Percentiles rank a stretch among this genome's conserved stretches.
phyloP scores from a whole-genome alignment of 345 rosid genomes.

The Citrus australasica region DNA sequence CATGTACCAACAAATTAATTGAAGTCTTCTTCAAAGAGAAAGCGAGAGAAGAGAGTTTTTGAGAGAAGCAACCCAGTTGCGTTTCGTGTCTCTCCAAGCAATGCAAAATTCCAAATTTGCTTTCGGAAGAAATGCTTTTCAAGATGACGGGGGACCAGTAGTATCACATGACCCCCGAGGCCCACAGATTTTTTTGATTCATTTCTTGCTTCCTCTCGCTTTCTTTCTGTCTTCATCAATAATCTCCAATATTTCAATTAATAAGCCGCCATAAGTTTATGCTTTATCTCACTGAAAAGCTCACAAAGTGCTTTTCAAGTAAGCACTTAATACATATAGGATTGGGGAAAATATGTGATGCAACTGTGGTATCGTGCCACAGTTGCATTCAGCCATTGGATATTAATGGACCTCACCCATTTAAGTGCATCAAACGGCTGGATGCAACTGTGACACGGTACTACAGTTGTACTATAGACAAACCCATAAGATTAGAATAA shows the following conservation, averaged over 20 bases:
- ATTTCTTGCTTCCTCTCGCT: neutral
- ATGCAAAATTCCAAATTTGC: slow-evolving; percentile 11
- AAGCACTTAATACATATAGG: neutral
- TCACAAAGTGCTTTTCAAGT: neutral
- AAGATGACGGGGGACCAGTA: neutral
- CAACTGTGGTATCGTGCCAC: too few species aligned
- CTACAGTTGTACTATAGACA: too few species aligned
- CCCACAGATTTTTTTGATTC: neutral
- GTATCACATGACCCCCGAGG: neutral
- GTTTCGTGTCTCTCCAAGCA: neutral
- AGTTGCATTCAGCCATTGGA: too few species aligned
- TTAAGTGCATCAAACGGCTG: too few species aligned
- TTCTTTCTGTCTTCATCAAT: neutral
- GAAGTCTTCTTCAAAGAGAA: neutral
- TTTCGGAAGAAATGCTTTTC: neutral
- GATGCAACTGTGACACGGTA: too few species aligned
- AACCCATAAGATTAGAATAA: neutral
- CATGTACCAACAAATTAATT: neutral
- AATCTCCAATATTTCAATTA: neutral
- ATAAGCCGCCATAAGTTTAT: neutral
- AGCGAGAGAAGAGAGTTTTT: neutral
- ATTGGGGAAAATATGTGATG: too few species aligned
- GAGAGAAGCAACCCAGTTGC: neutral
- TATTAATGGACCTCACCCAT: rapidly evolving
- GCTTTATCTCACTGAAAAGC: neutral